Percentiles rank a stretch among this genome's conserved stretches.
These are phyloP conservation scores for Butyriboletus appendiculatus DNA, from an alignment of 1,284 basidiomycete genomes.

Conservation along the genomic window DNA sequence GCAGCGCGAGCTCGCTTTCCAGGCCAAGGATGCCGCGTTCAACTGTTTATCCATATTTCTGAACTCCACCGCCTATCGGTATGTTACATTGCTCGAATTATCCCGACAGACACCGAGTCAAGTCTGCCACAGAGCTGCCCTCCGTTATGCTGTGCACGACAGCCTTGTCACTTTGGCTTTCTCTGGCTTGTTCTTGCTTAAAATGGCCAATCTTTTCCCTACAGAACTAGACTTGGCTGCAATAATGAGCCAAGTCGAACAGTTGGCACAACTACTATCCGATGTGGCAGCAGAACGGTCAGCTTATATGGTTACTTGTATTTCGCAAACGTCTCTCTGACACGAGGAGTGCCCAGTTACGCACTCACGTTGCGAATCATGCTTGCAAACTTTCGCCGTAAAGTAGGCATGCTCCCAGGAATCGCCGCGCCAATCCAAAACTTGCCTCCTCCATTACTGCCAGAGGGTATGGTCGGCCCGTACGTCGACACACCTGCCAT, in stretches of 20 bases:
- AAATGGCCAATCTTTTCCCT: constrained; percentile 88
- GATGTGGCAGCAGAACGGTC: constrained; percentile 87
- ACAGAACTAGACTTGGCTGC: constrained; percentile 73
- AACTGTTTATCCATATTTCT: constrained; percentile 82
- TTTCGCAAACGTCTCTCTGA: constrained; percentile 10
- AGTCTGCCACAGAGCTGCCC: constrained; percentile 57
- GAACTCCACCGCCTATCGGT: constrained; percentile 77
- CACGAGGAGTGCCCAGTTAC: constrained; percentile 51
- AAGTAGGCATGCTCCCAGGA: constrained; percentile 69
- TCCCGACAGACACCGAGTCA: not conserved
- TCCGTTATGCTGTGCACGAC: constrained; percentile 91
- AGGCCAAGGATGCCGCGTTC: constrained; percentile 89
- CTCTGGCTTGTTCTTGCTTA: constrained; percentile 89
- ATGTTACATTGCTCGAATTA: constrained; percentile 18
- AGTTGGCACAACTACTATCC: constrained; percentile 78
- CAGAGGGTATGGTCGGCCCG: constrained; percentile 54
- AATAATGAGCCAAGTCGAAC: constrained; percentile 80
- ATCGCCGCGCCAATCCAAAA: constrained; percentile 49
- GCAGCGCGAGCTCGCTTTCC: constrained; percentile 91
- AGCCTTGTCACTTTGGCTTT: constrained; percentile 91
- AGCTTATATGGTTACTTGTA: constrained; percentile 11
- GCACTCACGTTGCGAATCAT: constrained; percentile 88
- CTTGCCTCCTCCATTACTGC: constrained; percentile 49
- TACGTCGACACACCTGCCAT: constrained; percentile 52
- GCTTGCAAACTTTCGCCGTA: constrained; percentile 86